Base-by-base conservation (phyloP, 2,329 filamentous ascomycete genomes). In the Amylocarpus encephaloides region DNA sequence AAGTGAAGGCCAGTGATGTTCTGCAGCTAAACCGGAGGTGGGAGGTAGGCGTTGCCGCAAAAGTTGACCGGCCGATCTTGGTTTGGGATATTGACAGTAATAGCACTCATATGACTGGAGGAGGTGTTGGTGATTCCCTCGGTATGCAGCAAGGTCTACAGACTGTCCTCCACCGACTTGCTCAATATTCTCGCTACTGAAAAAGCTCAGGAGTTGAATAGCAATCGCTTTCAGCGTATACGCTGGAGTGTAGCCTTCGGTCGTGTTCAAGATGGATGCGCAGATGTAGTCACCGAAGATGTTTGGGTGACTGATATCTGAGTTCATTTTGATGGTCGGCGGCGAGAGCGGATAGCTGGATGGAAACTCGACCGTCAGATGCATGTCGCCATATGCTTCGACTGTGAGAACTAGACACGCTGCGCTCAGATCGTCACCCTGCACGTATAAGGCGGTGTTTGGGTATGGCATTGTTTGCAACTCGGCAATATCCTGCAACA, bases 191-290 rank as follows among this genome's bases (percentile, higher is more conserved):
- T 73, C 70, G 54, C 73, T 76, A 22, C 66, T 65, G 57, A 77
- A 77, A 62, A 78, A 76, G 55, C 73, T 76, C 2, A 77, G 62
- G n/a, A 77, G 53, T 60, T 77, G 73, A 19, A 77, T 76, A 13
- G 72, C 68, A 18, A 77, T 70, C 2, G 66, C 69, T 49, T 74
- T 75, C 19, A 77, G 64, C 0, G 73, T 76, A 51, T 77, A 77
- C 0, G 74, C 74, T 1, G 73, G 69, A 0, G 74, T 76, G 56
- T 73, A 75, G 1, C 66, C 72, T 15, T 71, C 67, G 1, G 30
- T 48, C 0, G 59, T 68, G 51, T 71, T 70, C 30, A 77, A 65
- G 3, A 77, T 75, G 0, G 66, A 69, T 1, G 73, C 72, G 55
- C 73, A 78, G 29, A 77, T 73, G 52, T 70, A 74, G 10, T 32